Conservation (phyloP, 352 stramenopile genomes). For the Elongisporangium senticosum region DNA sequence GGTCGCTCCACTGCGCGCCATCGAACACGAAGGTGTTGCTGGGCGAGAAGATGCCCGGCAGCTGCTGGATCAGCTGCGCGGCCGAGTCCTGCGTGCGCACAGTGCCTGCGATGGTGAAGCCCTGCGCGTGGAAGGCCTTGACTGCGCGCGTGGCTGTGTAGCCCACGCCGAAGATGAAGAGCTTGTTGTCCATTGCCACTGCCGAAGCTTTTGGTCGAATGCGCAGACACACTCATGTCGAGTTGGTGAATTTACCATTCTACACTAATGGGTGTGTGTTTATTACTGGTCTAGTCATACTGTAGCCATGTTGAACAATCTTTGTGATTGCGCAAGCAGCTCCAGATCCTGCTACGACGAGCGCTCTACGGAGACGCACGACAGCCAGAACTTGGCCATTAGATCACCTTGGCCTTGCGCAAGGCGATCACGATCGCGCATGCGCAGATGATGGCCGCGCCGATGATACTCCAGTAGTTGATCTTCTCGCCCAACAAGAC, state of each 20-base stretch:
- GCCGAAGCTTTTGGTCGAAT: neutral
- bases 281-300: neutral
- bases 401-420: constrained; percentile 34
- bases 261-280: neutral
- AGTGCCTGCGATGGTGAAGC: constrained; percentile 70
- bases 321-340: too few species aligned
- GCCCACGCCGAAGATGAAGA: constrained; percentile 89
- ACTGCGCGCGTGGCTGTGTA: constrained; percentile 78
- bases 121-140: constrained; percentile 46
- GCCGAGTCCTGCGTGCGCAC: constrained; percentile 53
- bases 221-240: neutral
- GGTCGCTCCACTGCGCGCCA: constrained; percentile 39
- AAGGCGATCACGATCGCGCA: constrained; percentile 59
- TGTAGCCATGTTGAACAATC: neutral
- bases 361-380: too few species aligned
- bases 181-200: constrained; percentile 18
- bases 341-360: too few species aligned
- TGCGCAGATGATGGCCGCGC: constrained; percentile 59
- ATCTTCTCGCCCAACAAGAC: constrained; percentile 56
- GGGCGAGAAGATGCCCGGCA: constrained; percentile 35
- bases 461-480: constrained; percentile 68
- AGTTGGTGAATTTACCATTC: neutral
- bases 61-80: constrained; percentile 24
- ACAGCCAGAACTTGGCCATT: too few species aligned
- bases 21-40: constrained; percentile 82